Conservation (phyloP, 441 rosid genomes). For the Manihot esculenta region DNA sequence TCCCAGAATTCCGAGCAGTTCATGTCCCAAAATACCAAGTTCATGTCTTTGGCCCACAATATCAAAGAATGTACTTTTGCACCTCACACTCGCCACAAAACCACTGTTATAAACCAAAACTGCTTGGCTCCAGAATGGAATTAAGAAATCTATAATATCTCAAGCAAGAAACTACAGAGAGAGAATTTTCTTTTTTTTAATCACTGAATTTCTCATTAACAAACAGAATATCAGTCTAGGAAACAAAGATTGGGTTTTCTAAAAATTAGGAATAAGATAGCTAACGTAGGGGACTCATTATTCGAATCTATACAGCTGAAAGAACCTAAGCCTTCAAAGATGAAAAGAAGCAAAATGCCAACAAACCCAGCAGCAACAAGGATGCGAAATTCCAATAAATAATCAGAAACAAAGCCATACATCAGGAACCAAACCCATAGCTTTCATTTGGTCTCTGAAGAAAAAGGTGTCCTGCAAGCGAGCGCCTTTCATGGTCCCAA, state of each 20-base stretch:
- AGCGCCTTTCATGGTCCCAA: slow-evolving; percentile 85
- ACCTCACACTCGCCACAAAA: not conserved
- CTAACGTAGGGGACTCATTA: not conserved
- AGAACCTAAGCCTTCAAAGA: not conserved
- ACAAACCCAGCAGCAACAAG: not conserved
- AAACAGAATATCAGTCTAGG: not conserved
- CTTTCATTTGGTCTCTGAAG: slow-evolving; percentile 82
- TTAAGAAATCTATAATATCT: not conserved
- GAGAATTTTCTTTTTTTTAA: not conserved
- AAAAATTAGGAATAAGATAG: not conserved
- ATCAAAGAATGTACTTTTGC: too few species aligned
- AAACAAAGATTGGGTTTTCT: not conserved
- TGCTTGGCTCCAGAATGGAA: too few species aligned
- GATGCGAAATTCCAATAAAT: not conserved
- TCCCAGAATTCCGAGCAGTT: not conserved
- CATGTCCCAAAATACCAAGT: not conserved
- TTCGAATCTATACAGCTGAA: not conserved
- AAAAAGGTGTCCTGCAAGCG: slow-evolving; percentile 80
- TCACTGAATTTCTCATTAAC: not conserved
- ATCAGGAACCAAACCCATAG: slow-evolving; percentile 90
- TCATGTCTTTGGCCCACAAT: not conserved
- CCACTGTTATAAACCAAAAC: not conserved
- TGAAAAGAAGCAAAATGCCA: not conserved
- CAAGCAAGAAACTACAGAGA: not conserved
- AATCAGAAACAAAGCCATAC: slow-evolving; percentile 35